Conservation (phyloP, 805 yeast species). For the Kodamaea neixiangensis region DNA sequence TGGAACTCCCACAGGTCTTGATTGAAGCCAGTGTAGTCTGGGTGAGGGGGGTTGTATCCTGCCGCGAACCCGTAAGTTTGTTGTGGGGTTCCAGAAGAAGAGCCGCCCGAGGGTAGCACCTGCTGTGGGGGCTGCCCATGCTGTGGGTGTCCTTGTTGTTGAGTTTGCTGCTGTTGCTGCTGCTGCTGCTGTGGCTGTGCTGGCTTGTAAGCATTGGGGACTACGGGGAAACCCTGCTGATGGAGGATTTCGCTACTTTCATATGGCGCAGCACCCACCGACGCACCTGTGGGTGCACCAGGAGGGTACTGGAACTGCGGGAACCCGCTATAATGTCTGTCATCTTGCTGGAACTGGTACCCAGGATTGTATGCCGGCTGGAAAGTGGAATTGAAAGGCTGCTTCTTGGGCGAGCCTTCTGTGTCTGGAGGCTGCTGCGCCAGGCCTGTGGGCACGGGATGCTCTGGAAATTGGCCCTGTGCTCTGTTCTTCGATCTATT, state of each 20-base stretch:
- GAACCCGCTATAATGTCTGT: background rate
- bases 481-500: slow-evolving; percentile 3
- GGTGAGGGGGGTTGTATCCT: background rate
- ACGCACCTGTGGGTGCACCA: background rate
- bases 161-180: background rate
- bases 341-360: slow-evolving; percentile 3
- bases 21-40: background rate
- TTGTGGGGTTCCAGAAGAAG: background rate
- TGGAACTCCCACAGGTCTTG: slow-evolving; percentile 4
- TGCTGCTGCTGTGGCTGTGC: slow-evolving; percentile 2
- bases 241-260: background rate
- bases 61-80: background rate
- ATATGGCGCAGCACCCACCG: background rate
- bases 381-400: background rate
- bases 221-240: background rate
- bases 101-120: background rate
- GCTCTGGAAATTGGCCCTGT: slow-evolving; percentile 1
- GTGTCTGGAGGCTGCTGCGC: background rate
- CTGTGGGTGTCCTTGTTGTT: background rate
- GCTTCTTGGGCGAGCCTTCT: slow-evolving; percentile 2
- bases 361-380: background rate
- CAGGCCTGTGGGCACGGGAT: background rate
- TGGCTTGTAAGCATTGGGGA: slow-evolving; percentile 1
- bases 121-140: background rate
- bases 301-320: slow-evolving; percentile 5